A percentile compares a stretch with the other conserved stretches of the same genome.
These are phyloP conservation scores for Mrakia blollopis DNA, from an alignment of 768 basidiomycete species.

Conservation along the genomic window DNA sequence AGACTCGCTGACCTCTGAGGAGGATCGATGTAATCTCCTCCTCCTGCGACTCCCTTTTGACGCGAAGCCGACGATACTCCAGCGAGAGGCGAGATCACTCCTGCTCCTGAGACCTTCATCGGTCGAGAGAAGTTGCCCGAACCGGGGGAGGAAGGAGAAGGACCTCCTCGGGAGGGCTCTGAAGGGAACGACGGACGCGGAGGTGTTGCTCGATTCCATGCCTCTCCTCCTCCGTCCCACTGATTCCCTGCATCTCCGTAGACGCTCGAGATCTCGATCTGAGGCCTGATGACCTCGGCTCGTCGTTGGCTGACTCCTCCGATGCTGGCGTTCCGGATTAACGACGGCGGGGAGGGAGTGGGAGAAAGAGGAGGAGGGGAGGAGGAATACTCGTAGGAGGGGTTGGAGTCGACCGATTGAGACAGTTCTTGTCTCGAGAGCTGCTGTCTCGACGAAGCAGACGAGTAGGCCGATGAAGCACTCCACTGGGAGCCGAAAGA, in stretches of 20 bases:
- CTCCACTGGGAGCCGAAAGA: not conserved
- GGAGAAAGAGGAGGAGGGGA: not conserved
- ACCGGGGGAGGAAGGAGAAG: not conserved
- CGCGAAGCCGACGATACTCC: not conserved
- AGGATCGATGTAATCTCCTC: not conserved
- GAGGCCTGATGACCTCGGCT: not conserved
- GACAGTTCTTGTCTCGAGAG: not conserved
- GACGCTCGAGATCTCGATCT: not conserved
- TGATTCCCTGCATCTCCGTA: not conserved
- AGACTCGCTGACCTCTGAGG: not conserved
- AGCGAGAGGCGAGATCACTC: not conserved
- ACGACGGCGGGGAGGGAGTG: not conserved
- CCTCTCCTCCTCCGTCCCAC: not conserved
- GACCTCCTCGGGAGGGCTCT: not conserved
- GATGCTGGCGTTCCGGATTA: not conserved
- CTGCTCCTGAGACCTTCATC: not conserved
- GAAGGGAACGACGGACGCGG: not conserved
- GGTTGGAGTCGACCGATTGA: not conserved
- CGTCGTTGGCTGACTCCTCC: not conserved
- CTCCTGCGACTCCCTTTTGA: not conserved
- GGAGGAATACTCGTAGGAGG: not conserved
- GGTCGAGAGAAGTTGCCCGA: slow-evolving; percentile 4
- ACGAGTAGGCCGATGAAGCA: not conserved
- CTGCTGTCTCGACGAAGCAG: not conserved
- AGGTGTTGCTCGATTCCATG: not conserved